A percentile compares a stretch with the other conserved stretches of the same genome.
Conservation (phyloP, 2,329 filamentous ascomycete species). For the Pyricularia pennisetigena region DNA sequence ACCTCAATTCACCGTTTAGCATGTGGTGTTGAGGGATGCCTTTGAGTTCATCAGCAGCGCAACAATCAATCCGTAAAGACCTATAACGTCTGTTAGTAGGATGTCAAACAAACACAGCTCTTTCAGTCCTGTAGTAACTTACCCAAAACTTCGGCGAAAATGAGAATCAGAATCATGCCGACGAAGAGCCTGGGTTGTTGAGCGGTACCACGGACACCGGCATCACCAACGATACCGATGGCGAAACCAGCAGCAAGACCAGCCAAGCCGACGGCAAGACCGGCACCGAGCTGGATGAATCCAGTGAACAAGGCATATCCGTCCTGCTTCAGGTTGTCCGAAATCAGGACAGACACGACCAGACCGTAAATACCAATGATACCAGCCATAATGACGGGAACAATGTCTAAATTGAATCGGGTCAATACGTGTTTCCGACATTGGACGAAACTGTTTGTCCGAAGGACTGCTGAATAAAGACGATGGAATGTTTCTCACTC, state of each 20-base stretch:
- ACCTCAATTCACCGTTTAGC: conserved; percentile 31
- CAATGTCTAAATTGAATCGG: conserved; percentile 60
- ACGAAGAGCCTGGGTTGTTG: conserved; percentile 84
- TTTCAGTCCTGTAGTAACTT: conserved; percentile 20
- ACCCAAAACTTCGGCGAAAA: conserved; percentile 99
- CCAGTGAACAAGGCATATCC: conserved; percentile 64
- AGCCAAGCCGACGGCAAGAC: conserved; percentile 71
- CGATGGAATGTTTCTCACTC: conserved; percentile 54
- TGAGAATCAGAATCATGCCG: conserved; percentile 97
- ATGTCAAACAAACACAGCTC: neutral
- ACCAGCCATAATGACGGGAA: conserved; percentile 99
- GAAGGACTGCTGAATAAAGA: neutral
- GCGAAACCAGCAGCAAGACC: conserved; percentile 79
- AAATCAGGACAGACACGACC: conserved; percentile 80
- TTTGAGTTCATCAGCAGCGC: conserved; percentile 99
- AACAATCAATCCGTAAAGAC: conserved; percentile 98
- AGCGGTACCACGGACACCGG: conserved; percentile 78
- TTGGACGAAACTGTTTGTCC: neutral
- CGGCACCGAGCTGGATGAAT: conserved; percentile 79
- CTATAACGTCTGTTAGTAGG: conserved; percentile 28
- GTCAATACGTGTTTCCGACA: neutral
- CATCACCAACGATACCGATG: conserved; percentile 81
- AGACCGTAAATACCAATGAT: conserved; percentile 99
- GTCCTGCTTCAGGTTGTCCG: conserved; percentile 64
- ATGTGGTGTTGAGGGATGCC: conserved; percentile 54